Base-by-base conservation (phyloP, 176 grass and related monocot genomes). In the Leersia perrieri region DNA sequence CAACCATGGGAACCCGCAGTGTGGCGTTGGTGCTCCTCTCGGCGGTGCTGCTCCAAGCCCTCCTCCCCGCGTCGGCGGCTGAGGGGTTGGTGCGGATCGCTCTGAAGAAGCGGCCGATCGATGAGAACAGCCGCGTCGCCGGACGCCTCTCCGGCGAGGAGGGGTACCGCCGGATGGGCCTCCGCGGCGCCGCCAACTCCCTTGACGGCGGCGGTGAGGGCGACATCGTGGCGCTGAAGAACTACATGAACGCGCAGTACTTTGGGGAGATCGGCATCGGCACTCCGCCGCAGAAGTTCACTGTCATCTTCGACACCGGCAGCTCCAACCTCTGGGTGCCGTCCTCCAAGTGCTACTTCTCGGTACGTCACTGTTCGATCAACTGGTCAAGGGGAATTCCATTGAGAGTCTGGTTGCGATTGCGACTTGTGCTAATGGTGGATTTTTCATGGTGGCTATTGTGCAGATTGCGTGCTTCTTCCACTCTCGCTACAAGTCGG, bases 261-360 rank as follows among this genome's bases (percentile, higher is more conserved):
- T 99, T 95, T 14, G 96, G 96, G 32, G 96, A 99, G 92, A 85
- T 99, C 29, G 92, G 88, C 25, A 9, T 99, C 29, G 92, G 96
- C n/a, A 82, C 96, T 2, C 92, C 92, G 22, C 6, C 76, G 7
- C 96, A 99, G 96, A 95, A 91, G 44, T 99, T 99, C 86, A 99
- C 96, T 1, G 96, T 99, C 81, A 95, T 95, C 76, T 99, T 99
- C 33, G 96, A 99, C 75, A 95, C 96, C 9, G 96, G 96, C 9
- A 99, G 96, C 90, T 99, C 96, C 64, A 99, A 99, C 79, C 96
- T 99, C 22, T 99, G 96, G 96, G 72, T 99, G 49, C 96, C 96
- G 0, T 99, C 96, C 33, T 60, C 90, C 76, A 95, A 93, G 79
- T 99, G 96, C 96, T 93, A 91, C 77, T 93, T 99, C 87, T 99